Evolutionary conservation across 2,329 filamentous ascomycete genomes (phyloP).

Genomic region (Colletotrichum eremochloae): DNA sequence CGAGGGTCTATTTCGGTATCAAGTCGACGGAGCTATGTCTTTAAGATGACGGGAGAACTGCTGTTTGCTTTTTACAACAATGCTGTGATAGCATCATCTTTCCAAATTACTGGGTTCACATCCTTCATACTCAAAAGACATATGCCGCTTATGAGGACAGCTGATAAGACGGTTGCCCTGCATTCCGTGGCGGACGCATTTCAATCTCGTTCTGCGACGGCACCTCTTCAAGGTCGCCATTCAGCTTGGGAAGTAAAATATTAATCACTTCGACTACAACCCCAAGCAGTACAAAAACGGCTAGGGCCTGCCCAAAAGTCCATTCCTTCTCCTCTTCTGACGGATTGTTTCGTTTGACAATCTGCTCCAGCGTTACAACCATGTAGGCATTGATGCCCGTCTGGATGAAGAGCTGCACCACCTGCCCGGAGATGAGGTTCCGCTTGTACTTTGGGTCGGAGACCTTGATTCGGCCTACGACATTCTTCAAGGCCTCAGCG

Average conservation of each 20-base stretch:
- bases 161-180: not conserved
- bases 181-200: not conserved
- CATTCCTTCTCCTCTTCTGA: not conserved
- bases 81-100: not conserved
- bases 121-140: not conserved
- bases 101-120: not conserved
- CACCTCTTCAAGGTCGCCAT: not conserved
- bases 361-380: not conserved
- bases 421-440: not conserved
- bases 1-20: not conserved
- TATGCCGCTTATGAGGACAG: not conserved
- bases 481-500: not conserved
- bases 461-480: not conserved
- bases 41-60: not conserved
- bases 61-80: not conserved
- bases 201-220: not conserved
- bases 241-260: not conserved
- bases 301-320: not conserved
- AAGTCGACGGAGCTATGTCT: not conserved
- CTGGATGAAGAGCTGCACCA: not conserved
- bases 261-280: not conserved
- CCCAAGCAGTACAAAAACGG: not conserved
- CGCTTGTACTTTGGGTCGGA: not conserved
- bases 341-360: not conserved
- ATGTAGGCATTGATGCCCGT: constrained; percentile 3